phyloP scores from a whole-genome alignment of 2,329 filamentous ascomycete genomes.

The Monilinia fructigena region DNA sequence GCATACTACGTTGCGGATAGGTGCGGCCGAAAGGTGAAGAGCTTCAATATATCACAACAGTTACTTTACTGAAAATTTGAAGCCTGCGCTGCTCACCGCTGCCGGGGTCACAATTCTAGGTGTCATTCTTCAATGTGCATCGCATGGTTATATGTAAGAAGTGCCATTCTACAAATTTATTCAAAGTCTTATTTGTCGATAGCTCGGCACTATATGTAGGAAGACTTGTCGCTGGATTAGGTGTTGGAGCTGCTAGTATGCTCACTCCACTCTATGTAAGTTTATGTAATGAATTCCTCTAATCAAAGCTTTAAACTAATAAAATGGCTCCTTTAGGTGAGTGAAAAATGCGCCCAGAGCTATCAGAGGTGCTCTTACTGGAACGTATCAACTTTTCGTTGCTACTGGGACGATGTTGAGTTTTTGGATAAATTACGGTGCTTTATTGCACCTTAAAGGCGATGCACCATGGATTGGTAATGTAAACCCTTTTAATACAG shows the following conservation, averaged over 20 bases:
- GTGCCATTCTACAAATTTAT: too few species aligned
- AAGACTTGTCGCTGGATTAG: constrained; percentile 53
- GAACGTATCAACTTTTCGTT: constrained; percentile 52
- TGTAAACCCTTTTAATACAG: background rate
- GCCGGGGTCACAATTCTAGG: constrained; percentile 59
- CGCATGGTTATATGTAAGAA: constrained; percentile 53
- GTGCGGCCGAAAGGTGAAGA: constrained; percentile 34
- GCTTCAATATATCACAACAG: background rate
- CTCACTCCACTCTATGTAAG: constrained; percentile 39
- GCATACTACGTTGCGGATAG: constrained; percentile 44
- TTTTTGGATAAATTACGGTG: constrained; percentile 48
- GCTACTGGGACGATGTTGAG: constrained; percentile 42
- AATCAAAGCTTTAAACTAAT: constrained; percentile 41
- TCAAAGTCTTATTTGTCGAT: background rate
- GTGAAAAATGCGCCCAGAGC: constrained; percentile 51
- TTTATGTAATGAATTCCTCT: too few species aligned
- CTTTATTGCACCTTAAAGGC: constrained; percentile 18
- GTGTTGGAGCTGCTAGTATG: constrained; percentile 50
- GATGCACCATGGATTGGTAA: constrained; percentile 20
- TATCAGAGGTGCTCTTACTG: constrained; percentile 51
- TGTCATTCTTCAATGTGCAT: constrained; percentile 62
- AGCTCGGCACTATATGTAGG: constrained; percentile 62
- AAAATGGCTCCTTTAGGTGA: constrained; percentile 49
- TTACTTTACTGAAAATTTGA: background rate
- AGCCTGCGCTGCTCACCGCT: constrained; percentile 51